A percentile compares a stretch with the other conserved stretches of the same genome.
phyloP scores from a whole-genome alignment of 2,329 filamentous ascomycete genomes.

The Volutella citrinella region DNA sequence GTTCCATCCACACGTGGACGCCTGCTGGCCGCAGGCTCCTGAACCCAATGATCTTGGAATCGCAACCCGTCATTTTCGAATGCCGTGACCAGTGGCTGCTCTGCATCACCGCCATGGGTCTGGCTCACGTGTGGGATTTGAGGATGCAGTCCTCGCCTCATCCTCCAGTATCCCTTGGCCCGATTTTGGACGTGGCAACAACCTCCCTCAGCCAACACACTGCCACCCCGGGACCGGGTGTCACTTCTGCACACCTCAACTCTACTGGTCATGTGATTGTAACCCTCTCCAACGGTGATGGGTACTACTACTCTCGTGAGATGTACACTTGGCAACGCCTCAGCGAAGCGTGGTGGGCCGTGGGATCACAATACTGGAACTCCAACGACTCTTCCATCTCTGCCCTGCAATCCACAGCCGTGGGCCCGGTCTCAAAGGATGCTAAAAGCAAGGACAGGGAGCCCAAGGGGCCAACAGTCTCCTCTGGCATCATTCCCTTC shows the following conservation, averaged over 20 bases:
- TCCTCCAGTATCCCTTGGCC: slow-evolving; percentile 83
- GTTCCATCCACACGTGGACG: slow-evolving; percentile 86
- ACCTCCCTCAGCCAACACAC: slow-evolving; percentile 74
- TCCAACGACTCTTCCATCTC: slow-evolving; percentile 88
- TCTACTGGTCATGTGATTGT: slow-evolving; percentile 81
- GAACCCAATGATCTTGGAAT: slow-evolving; percentile 82
- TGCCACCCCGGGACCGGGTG: slow-evolving; percentile 72
- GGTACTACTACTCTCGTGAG: slow-evolving; percentile 80
- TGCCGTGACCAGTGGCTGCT: slow-evolving; percentile 86
- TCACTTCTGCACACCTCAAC: slow-evolving; percentile 90
- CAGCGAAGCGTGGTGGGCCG: slow-evolving; percentile 98
- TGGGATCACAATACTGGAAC: slow-evolving; percentile 98
- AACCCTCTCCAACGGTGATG: slow-evolving; percentile 92
- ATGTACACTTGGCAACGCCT: slow-evolving; percentile 93
- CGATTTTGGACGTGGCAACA: slow-evolving; percentile 82
- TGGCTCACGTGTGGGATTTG: slow-evolving; percentile 93
- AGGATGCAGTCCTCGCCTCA: slow-evolving; percentile 80
- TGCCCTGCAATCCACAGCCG: slow-evolving; percentile 70
- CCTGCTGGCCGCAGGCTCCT: slow-evolving; percentile 83
- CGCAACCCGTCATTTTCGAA: slow-evolving; percentile 91
- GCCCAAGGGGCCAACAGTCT: slow-evolving; percentile 58
- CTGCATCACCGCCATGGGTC: slow-evolving; percentile 82
- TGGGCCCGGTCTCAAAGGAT: slow-evolving; percentile 53
- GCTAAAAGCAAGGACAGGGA: slow-evolving; percentile 42
- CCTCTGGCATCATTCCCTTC: slow-evolving; percentile 88